phyloP scores from a whole-genome alignment of 495 filamentous ascomycete genomes.

The Polyplosphaeria fusca region DNA sequence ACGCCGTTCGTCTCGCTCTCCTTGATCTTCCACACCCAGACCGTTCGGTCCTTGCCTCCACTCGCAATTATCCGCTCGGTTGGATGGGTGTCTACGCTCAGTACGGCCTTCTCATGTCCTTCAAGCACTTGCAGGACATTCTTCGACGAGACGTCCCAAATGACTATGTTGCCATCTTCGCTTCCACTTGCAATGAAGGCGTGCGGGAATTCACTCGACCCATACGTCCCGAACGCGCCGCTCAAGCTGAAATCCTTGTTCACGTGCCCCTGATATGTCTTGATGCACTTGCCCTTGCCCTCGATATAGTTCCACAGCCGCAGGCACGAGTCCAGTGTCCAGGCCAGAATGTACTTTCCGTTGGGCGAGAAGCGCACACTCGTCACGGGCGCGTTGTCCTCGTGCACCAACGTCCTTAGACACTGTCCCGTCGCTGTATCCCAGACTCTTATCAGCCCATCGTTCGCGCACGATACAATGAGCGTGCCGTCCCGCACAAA shows the following conservation, averaged over 20 bases:
- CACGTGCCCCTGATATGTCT: conserved; percentile 93
- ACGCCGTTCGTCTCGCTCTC: not conserved
- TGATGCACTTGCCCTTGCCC: conserved; percentile 78
- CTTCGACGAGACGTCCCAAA: conserved; percentile 90
- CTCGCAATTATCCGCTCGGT: conserved; percentile 41
- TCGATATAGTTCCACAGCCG: conserved; percentile 93
- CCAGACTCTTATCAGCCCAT: conserved; percentile 92
- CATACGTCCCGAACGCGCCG: conserved; percentile 72
- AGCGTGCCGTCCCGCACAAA: conserved; percentile 90
- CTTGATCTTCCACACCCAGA: conserved; percentile 59
- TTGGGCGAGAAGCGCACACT: conserved; percentile 90
- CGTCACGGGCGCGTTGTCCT: conserved; percentile 91
- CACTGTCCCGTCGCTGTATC: conserved; percentile 95
- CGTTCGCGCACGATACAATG: conserved; percentile 81
- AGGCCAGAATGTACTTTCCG: conserved; percentile 85
- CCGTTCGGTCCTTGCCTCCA: conserved; percentile 61
- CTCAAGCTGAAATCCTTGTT: conserved; percentile 80
- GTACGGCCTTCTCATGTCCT: conserved; percentile 74
- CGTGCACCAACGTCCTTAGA: conserved; percentile 88
- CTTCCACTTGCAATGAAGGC: conserved; percentile 77
- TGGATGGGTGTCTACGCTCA: conserved; percentile 70
- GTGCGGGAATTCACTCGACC: conserved; percentile 18
- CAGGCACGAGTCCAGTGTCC: conserved; percentile 83
- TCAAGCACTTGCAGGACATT: conserved; percentile 69
- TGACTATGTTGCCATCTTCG: conserved; percentile 77